A percentile compares a stretch with the other conserved stretches of the same genome.
These are phyloP conservation scores for Fraxinus excelsior DNA, from an alignment of 257 asterid species.

Conservation along the genomic window DNA sequence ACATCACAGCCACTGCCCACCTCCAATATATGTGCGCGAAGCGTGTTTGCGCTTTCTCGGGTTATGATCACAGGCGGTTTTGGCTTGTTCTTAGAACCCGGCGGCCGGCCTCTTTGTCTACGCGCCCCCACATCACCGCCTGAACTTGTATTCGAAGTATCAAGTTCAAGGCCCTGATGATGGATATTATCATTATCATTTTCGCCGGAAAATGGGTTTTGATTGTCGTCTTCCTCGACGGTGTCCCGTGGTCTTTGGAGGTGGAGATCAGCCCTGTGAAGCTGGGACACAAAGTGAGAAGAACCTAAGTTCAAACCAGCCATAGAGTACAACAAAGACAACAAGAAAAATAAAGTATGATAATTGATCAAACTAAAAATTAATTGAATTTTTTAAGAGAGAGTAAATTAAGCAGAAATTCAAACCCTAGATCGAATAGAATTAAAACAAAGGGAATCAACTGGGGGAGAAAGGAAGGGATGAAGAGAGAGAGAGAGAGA, in stretches of 20 bases:
- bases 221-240: slow-evolving; percentile 28
- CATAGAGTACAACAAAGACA: slow-evolving; percentile 36
- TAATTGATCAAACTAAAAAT: slow-evolving; percentile 19
- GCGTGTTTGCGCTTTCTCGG: slow-evolving; percentile 86
- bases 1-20: slow-evolving; percentile 77
- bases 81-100: slow-evolving; percentile 83
- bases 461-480: slow-evolving; percentile 26
- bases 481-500: slow-evolving; percentile 7
- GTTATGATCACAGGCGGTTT: slow-evolving; percentile 89
- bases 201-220: slow-evolving; percentile 40
- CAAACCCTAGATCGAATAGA: slow-evolving; percentile 41
- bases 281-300: slow-evolving; percentile 36
- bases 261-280: slow-evolving; percentile 36
- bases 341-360: slow-evolving; percentile 32
- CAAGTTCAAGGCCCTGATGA: slow-evolving; percentile 25
- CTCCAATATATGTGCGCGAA: slow-evolving; percentile 86
- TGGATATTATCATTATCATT: slow-evolving; percentile 24
- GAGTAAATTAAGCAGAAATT: slow-evolving; percentile 23
- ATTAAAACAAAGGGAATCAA: slow-evolving; percentile 32
- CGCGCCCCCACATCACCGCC: slow-evolving; percentile 36
- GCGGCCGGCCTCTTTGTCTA: slow-evolving; percentile 63
- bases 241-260: slow-evolving; percentile 31
- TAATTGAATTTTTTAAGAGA: slow-evolving; percentile 7
- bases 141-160: slow-evolving; percentile 22
- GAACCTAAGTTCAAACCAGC: slow-evolving; percentile 53